These are phyloP conservation scores for Metschnikowia aberdeeniae DNA, from an alignment of 805 yeast species.

Conservation along the genomic window DNA sequence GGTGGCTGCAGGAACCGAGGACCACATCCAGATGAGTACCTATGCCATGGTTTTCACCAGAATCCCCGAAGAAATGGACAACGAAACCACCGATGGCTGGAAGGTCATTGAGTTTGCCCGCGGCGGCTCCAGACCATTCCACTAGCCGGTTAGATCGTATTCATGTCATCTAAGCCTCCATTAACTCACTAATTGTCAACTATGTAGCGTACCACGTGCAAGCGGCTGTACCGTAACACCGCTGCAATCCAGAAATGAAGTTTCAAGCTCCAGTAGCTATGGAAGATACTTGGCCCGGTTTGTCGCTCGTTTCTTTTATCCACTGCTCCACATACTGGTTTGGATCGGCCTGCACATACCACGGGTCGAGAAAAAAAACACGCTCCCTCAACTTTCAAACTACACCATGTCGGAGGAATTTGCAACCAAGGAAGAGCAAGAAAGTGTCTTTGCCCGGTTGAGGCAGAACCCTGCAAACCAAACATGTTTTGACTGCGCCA, in stretches of 20 bases:
- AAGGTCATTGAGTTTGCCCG: constrained; percentile 89
- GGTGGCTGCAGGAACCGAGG: constrained; percentile 93
- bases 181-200: too few species aligned
- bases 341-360: neutral
- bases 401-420: constrained; percentile 40
- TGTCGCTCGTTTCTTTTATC: too few species aligned
- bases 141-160: constrained; percentile 17
- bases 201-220: too few species aligned
- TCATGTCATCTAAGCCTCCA: too few species aligned
- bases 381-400: neutral
- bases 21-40: constrained; percentile 86
- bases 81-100: constrained; percentile 95
- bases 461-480: constrained; percentile 70
- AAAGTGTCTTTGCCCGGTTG: constrained; percentile 58
- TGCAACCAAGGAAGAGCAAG: constrained; percentile 69
- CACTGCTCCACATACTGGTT: neutral
- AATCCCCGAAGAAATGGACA: constrained; percentile 85
- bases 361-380: constrained; percentile 2
- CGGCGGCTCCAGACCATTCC: constrained; percentile 85
- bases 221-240: neutral
- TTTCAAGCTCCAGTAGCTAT: neutral
- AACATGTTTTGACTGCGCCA: constrained; percentile 88
- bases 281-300: too few species aligned
- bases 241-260: neutral
- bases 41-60: constrained; percentile 96